Evolutionary conservation across 2,329 filamentous ascomycete species (phyloP), one percentile per base, ranked within the genome.

Genomic region (Knoxdaviesia proteae): DNA sequence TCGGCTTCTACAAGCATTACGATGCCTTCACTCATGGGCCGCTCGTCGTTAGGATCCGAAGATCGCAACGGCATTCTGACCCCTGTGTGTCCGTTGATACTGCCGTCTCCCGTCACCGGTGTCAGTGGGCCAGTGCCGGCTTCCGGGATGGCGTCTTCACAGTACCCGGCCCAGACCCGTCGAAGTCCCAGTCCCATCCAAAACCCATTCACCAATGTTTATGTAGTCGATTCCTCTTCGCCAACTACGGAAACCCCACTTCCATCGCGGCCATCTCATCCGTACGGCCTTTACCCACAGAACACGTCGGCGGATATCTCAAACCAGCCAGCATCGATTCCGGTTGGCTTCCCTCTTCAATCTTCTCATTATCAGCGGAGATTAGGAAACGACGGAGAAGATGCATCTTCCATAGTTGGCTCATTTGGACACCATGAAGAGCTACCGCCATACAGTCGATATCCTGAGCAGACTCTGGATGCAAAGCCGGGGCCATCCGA

Each of bases 341-440:
- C 74, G 1, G 69, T 90, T 9, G 84, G 84, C 4, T 94, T 93
- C 49, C 75, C 77, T 6, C 78, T 78, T 5, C 61, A 75, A 34
- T 65, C 66, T 5, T 71, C 70, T 46, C 63, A 69, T 43, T 93
- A 86, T 51, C 80, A 79, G 52, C 67, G 81, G 47, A 74, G 79
- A 42, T 59, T 84, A 42, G 82, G 80, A 0, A 79, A 83, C 0
- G 81, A 86, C 44, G 84, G 84, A 42, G 84, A 94, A 59, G 87
- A 94, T 51, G 65, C 73, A n/a, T 84, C 80, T 39, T 86, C 87
- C 55, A 74, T 94, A 43, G 79, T 94, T 42, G 86, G 86, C 1
- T 82, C 81, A 0, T 76, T 93, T 52, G 87, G 87, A 1, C 86
- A 94, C 54, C 79, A 81, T 1, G 88, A 96, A 58, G 84, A 93